Conservation (phyloP, 805 yeast genomes). For the Kodamaea neixiangensis region DNA sequence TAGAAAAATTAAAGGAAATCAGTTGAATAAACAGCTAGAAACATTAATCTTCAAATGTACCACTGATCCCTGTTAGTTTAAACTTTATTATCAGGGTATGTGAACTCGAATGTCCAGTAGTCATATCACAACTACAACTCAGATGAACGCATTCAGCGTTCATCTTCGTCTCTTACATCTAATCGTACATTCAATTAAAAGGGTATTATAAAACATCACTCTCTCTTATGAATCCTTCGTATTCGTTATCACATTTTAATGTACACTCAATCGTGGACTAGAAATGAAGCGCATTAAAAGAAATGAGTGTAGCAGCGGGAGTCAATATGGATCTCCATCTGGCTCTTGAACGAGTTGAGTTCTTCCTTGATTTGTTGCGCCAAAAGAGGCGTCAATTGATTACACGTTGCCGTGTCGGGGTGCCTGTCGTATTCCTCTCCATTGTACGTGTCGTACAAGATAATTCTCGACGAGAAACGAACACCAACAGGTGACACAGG, state of each 20-base stretch:
- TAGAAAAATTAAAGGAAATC: too few species aligned
- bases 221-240: not conserved
- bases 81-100: too few species aligned
- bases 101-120: too few species aligned
- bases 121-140: not conserved
- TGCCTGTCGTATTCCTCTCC: constrained; percentile 87
- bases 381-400: constrained; percentile 80
- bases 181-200: not conserved
- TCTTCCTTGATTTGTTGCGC: constrained; percentile 88
- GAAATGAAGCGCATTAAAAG: constrained; percentile 40
- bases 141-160: too few species aligned
- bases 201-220: not conserved
- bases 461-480: constrained; percentile 76
- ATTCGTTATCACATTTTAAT: not conserved
- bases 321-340: constrained; percentile 80
- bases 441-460: constrained; percentile 81
- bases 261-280: not conserved
- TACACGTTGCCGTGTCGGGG: constrained; percentile 91
- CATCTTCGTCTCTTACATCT: not conserved
- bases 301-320: constrained; percentile 85
- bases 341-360: constrained; percentile 72
- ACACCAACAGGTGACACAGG: constrained; percentile 34
- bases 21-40: too few species aligned
- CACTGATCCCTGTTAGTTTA: too few species aligned
- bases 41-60: too few species aligned